Base-by-base conservation (phyloP, 129 eudicot species). In the Kitagawia praeruptora region DNA sequence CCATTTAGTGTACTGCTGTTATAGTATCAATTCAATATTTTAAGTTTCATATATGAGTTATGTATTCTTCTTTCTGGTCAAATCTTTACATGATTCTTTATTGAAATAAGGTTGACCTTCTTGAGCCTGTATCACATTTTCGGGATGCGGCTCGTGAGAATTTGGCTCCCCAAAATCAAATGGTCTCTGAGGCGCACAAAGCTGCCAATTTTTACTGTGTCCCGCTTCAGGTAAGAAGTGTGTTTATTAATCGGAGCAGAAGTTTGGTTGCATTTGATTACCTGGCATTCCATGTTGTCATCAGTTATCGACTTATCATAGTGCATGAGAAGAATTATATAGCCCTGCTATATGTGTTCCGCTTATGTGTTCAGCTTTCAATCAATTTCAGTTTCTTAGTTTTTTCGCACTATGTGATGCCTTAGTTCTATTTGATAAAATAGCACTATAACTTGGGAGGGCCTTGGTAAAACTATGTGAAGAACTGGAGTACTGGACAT, bases 81-180 rank as follows among this genome's bases (percentile, higher is more conserved):
- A 76, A 64, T 79, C 21, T 47, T 74, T 25, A 45, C 4, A 3
- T 7, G 23, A 12, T 74, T 74, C 9, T 46, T 83, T 76, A 34
- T 31, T 86, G 80, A 31, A 72, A 85, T 42, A 76, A 93, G 98
- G 97, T 95, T 83, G 98, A 95, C 86, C 92, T 95, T 83, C 97
- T 92, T 8, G 98, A 95, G 88, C 98, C 98, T 9, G 98, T 95
- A 69, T 85, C 98, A 27, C 98, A 95, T 92, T 95, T 95, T 76
- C 86, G 92, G 74, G 97, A 92, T 39, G 88, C 96, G 77, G 97
- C 98, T 80, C 92, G 90, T 47, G 79, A 78, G 64, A 87, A 83
- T 84, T 89, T 95, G 87, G 85, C 85, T 75, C 88, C 96, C 3
- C 93, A 88, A 85, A 89, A 85, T 78, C 79, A 87, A 19, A 76